Conservation (phyloP, 257 asterid species). For the Ocimum tenuiflorum region DNA sequence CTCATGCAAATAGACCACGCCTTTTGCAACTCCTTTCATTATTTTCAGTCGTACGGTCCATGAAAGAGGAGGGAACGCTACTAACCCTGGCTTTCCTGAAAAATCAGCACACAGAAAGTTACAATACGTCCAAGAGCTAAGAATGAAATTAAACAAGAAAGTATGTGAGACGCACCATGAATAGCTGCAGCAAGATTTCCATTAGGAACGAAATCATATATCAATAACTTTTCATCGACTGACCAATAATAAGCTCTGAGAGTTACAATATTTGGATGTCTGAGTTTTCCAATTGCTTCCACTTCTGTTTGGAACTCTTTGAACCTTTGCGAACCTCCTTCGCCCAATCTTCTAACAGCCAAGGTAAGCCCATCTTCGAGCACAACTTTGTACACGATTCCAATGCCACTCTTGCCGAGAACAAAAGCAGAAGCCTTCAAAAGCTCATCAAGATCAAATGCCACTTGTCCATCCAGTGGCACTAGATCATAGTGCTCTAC, state of each 20-base stretch:
- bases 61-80: slow-evolving; percentile 52
- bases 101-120: background rate
- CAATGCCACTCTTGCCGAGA: slow-evolving; percentile 82
- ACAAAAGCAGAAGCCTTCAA: slow-evolving; percentile 91
- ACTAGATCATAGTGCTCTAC: slow-evolving; percentile 70
- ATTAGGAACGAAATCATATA: slow-evolving; percentile 65
- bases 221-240: slow-evolving; percentile 79
- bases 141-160: background rate
- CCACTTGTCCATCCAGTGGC: slow-evolving; percentile 57
- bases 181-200: slow-evolving; percentile 77
- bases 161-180: slow-evolving; percentile 47
- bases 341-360: slow-evolving; percentile 86
- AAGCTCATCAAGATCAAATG: slow-evolving; percentile 80
- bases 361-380: slow-evolving; percentile 71
- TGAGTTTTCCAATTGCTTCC: slow-evolving; percentile 82
- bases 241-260: slow-evolving; percentile 95
- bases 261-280: slow-evolving; percentile 66
- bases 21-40: slow-evolving; percentile 82
- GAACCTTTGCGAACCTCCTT: slow-evolving; percentile 86
- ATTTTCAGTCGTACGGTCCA: slow-evolving; percentile 66
- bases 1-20: slow-evolving; percentile 71
- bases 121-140: background rate
- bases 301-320: slow-evolving; percentile 86
- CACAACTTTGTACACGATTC: slow-evolving; percentile 86
- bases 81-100: slow-evolving; percentile 69